Evolutionary conservation across 169 alveolate genomes (phyloP), one percentile per base, ranked within the genome.

Genomic region (Babesia bovis): DNA sequence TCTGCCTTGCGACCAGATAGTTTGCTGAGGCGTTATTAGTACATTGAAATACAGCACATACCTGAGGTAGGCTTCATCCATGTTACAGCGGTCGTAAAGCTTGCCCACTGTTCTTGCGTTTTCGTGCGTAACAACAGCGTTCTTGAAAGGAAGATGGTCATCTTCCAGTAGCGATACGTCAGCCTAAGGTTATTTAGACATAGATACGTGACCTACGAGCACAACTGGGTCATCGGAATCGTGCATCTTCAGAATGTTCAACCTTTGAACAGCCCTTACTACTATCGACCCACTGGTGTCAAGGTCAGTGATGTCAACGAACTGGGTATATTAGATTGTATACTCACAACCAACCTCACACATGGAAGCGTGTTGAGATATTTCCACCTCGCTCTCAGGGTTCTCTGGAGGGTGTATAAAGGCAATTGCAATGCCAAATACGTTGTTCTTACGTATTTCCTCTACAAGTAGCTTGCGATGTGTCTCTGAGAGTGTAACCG

Each of bases 51-150:
- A 10, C 52, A 4, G 1, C 12, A 38, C 67, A 26, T 44, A 69
- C 83, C 87, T 59, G 28, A 57, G 65, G n/a, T 71, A 51, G 28
- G 67, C 79, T 40, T 79, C 83, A 35, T 57, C 60, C 32, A 47
- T 25, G 70, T 78, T 78, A 57, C 87, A 78, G 17, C 45, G 21
- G 38, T 78, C 87, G 60, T 78, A 78, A 17, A 78, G 57, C 40
- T 67, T 68, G 26, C 44, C 82, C n/a, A 78, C 28, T 5, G 77
- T 68, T 25, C 76, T 44, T 1, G 69, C 55, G 33, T 69, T 78
- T 9, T 38, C 87, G 40, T 58, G 51, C 19, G 83, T 70, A 28
- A 70, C 15, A 17, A 25, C 32, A 4, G 78, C 71, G 47, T 78
- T 78, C 25, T 83, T 32, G 38, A 76, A 17, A 30, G 69, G 79